phyloP scores from a whole-genome alignment of 2,329 filamentous ascomycete species.

The Colletotrichum musae region DNA sequence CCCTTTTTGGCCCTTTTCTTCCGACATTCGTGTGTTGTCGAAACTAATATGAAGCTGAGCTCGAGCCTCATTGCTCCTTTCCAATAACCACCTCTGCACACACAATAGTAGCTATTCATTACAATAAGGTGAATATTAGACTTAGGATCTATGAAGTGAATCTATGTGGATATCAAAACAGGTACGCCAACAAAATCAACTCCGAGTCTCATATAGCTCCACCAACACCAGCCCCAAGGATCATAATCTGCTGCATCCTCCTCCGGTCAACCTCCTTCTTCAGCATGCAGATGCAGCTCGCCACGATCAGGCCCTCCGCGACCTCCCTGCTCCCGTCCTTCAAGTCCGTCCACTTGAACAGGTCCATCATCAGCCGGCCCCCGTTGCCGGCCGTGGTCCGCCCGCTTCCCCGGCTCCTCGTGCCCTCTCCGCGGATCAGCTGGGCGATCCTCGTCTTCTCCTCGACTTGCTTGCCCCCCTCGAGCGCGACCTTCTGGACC shows the following conservation, averaged over 20 bases:
- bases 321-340: constrained; percentile 56
- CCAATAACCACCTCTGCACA: too few relatives aligned
- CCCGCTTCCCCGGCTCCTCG: constrained; percentile 57
- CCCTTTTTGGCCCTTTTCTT: too few relatives aligned
- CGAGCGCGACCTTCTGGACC: constrained; percentile 52
- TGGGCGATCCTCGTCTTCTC: constrained; percentile 54
- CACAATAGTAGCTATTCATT: too few relatives aligned
- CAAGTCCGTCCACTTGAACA: constrained; percentile 51
- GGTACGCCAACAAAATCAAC: background rate
- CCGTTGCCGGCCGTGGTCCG: constrained; percentile 63
- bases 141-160: too few relatives aligned
- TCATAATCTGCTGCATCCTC: constrained; percentile 64
- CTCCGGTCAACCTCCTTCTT: constrained; percentile 76
- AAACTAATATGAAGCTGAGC: too few relatives aligned
- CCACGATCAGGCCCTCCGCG: constrained; percentile 65
- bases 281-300: constrained; percentile 72
- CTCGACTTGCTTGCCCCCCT: constrained; percentile 34
- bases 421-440: constrained; percentile 57
- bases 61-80: too few relatives aligned
- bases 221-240: constrained; percentile 53
- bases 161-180: too few relatives aligned
- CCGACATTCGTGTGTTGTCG: too few relatives aligned
- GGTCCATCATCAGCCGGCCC: constrained; percentile 61
- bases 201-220: constrained; percentile 33
- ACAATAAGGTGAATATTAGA: too few relatives aligned